phyloP scores from a whole-genome alignment of 805 yeast species.

The Schizosaccharomyces osmophilus region DNA sequence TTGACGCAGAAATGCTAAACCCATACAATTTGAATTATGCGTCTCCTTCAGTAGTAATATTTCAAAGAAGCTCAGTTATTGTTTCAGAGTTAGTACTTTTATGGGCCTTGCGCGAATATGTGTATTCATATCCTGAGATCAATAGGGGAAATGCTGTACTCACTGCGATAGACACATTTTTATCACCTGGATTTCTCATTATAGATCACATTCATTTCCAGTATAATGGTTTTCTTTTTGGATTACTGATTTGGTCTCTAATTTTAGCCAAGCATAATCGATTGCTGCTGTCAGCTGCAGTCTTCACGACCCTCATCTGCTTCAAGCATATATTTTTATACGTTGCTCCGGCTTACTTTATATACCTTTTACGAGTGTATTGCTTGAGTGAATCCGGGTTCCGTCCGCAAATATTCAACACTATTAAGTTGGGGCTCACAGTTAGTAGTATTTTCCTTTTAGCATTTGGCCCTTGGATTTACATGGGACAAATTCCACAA shows the following conservation, averaged over 20 bases:
- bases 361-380: conserved; percentile 49
- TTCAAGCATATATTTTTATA: conserved; percentile 86
- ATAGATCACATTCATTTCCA: conserved; percentile 94
- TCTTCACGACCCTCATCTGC: conserved; percentile 58
- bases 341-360: conserved; percentile 81
- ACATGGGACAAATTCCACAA: conserved; percentile 35
- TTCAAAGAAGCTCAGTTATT: conserved; percentile 64
- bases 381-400: conserved; percentile 19
- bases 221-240: conserved; percentile 84
- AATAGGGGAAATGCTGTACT: conserved; percentile 25
- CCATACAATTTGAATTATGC: conserved; percentile 7
- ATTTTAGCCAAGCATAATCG: conserved; percentile 40
- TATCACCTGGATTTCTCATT: conserved; percentile 74
- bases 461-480: conserved; percentile 61
- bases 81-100: conserved; percentile 49
- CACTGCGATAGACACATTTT: conserved; percentile 52
- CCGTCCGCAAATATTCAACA: conserved; percentile 14
- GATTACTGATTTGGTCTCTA: conserved; percentile 49
- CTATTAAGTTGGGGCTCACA: conserved; percentile 35
- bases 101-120: conserved; percentile 44
- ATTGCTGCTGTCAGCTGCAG: conserved; percentile 18
- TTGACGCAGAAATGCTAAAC: conserved; percentile 8
- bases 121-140: conserved; percentile 17
- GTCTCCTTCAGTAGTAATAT: conserved; percentile 17
- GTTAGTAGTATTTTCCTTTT: conserved; percentile 36